phyloP scores from a whole-genome alignment of 148 eudicot species.

The Chenopodium suecicum region DNA sequence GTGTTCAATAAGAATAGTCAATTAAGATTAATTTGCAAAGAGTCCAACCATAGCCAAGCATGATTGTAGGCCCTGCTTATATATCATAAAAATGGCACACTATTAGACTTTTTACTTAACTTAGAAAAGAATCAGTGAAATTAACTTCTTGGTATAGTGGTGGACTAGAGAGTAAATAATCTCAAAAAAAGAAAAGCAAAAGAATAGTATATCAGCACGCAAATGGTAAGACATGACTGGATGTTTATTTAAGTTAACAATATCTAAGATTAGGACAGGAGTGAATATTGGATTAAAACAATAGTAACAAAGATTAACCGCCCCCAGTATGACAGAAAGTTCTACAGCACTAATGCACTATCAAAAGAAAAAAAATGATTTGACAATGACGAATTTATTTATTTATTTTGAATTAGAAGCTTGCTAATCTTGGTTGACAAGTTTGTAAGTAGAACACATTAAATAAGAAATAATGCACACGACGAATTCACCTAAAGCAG shows the following conservation, averaged over 20 bases:
- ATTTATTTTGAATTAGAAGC: not conserved
- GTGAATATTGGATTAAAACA: not conserved
- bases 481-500: slow-evolving; percentile 1
- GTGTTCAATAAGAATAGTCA: not conserved
- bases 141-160: not conserved
- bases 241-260: not conserved
- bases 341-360: not conserved
- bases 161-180: not conserved
- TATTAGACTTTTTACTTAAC: not conserved
- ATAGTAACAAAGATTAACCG: not conserved
- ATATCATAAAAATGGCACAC: not conserved
- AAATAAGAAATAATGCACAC: slow-evolving; percentile 11
- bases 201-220: not conserved
- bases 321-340: not conserved
- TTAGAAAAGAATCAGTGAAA: too few species aligned
- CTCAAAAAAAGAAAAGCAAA: not conserved
- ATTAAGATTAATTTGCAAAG: too few species aligned
- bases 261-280: not conserved
- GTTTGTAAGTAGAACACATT: slow-evolving; percentile 13
- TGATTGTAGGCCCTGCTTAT: not conserved
- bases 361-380: not conserved
- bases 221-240: not conserved
- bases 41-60: too few species aligned
- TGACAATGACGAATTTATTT: not conserved
- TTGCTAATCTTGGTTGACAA: slow-evolving; percentile 24